A percentile compares a stretch with the other conserved stretches of the same genome.
Conservation (phyloP, 768 basidiomycete genomes). For the Mycena vulgaris region DNA sequence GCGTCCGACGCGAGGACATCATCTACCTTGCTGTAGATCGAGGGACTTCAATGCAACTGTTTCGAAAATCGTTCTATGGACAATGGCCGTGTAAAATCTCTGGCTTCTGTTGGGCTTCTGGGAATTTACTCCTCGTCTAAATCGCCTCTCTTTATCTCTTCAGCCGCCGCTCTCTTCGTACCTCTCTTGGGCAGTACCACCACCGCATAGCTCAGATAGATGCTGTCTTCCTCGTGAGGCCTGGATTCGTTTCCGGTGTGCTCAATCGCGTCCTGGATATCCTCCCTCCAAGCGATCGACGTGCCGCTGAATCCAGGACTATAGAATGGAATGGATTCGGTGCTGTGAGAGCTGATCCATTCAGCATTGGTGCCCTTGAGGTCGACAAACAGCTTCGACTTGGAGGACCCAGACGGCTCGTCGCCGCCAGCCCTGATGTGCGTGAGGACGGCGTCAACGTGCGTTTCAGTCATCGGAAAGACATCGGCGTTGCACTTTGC, state of each 20-base stretch:
- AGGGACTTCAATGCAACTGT: no score
- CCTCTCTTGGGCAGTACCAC: constrained; percentile 16
- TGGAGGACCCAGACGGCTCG: neutral
- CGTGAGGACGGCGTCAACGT: constrained; percentile 35
- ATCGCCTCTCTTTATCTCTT: no score
- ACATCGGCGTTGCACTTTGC: constrained; percentile 4
- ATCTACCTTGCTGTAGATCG: no score
- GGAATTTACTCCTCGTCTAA: no score
- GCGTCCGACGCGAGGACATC: no score
- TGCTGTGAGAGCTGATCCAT: constrained; percentile 8
- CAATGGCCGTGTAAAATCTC: no score
- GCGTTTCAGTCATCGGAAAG: constrained; percentile 42
- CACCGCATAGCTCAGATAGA: constrained; percentile 25
- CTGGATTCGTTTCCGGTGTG: constrained; percentile 23
- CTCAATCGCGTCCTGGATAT: neutral
- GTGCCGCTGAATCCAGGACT: constrained; percentile 1
- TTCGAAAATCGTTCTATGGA: no score
- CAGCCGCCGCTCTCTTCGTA: constrained; percentile 23
- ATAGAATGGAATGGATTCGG: constrained; percentile 18
- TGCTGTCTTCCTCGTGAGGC: constrained; percentile 22
- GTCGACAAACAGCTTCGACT: constrained; percentile 18
- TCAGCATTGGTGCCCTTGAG: constrained; percentile 25
- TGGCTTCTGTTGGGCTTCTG: no score
- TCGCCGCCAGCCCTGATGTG: neutral
- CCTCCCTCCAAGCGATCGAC: constrained; percentile 8